Percentiles rank a stretch among this genome's conserved stretches.
Evolutionary conservation across 805 yeast species (phyloP).

Genomic region (Candida berthetii): DNA sequence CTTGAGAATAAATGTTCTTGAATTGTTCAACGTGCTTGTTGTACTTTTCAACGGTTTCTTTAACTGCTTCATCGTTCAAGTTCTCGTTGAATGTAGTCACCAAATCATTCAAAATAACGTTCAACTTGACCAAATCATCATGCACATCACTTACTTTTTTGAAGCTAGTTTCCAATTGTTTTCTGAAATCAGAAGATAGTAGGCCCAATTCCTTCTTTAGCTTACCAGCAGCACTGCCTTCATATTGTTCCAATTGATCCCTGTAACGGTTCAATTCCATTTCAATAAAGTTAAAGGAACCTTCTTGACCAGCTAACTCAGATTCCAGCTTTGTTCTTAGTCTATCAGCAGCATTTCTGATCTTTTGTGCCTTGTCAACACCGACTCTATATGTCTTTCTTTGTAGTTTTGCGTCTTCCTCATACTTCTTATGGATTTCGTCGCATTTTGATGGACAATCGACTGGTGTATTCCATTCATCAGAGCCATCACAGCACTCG

Average conservation of each 20-base stretch:
- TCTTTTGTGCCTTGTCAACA: constrained; percentile 10
- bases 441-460: constrained; percentile 21
- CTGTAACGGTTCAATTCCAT: constrained; percentile 3
- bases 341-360: constrained; percentile 15
- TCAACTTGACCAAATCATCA: constrained; percentile 13
- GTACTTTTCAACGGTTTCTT: constrained; percentile 53
- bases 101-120: constrained; percentile 41
- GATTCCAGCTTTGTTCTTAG: constrained; percentile 20
- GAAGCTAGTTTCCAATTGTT: constrained; percentile 8
- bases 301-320: constrained; percentile 13
- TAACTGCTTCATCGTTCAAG: constrained; percentile 84
- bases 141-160: constrained; percentile 6
- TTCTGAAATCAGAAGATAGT: constrained; percentile 2
- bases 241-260: constrained; percentile 6
- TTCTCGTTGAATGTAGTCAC: constrained; percentile 66
- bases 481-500: constrained; percentile 91
- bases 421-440: constrained; percentile 19
- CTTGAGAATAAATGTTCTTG: constrained; percentile 2
- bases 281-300: constrained; percentile 3
- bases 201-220: constrained; percentile 6
- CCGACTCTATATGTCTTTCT: constrained; percentile 13
- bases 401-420: constrained; percentile 1
- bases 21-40: constrained; percentile 6
- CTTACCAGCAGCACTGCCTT: constrained; percentile 2
- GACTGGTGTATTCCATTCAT: constrained; percentile 42